Conservation (phyloP, 208 protist genomes). For the Tritrichomonas musculus region DNA sequence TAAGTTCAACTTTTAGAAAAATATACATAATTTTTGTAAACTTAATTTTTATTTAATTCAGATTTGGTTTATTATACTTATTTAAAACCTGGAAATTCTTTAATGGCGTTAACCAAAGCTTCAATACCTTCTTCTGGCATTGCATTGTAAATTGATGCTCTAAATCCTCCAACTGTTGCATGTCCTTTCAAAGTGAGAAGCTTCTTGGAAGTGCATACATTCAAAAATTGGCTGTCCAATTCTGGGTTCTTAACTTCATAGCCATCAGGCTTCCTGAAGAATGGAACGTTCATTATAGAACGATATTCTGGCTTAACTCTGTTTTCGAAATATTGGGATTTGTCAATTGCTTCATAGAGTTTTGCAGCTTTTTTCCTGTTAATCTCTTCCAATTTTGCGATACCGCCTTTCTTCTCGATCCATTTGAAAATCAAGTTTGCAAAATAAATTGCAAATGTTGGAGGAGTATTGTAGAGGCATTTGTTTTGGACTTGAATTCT, state of each 20-base stretch:
- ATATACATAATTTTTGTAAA: too few species aligned
- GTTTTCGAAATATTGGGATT: not conserved
- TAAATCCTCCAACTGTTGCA: not conserved
- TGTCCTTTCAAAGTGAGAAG: slow-evolving; percentile 1
- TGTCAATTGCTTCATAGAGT: slow-evolving; percentile 22
- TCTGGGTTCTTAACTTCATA: not conserved
- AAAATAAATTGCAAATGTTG: slow-evolving; percentile 19
- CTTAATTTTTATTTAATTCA: too few species aligned
- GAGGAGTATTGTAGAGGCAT: slow-evolving; percentile 26
- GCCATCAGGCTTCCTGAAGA: slow-evolving; percentile 6
- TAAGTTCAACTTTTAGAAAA: too few species aligned
- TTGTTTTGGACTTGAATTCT: not conserved
- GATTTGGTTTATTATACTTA: too few species aligned
- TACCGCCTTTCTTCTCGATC: not conserved
- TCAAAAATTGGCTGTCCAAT: not conserved
- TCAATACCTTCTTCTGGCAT: not conserved
- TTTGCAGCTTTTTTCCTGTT: slow-evolving; percentile 14
- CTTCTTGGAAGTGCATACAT: not conserved
- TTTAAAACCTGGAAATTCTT: not conserved
- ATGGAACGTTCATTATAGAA: slow-evolving; percentile 9
- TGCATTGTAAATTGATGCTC: slow-evolving; percentile 10
- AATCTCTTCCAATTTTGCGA: not conserved
- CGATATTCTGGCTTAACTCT: not conserved
- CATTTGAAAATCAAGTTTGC: slow-evolving; percentile 15
- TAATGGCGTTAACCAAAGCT: not conserved